Evolutionary conservation across 2,329 filamentous ascomycete genomes (phyloP).

Genomic region (Venturia pyrina): DNA sequence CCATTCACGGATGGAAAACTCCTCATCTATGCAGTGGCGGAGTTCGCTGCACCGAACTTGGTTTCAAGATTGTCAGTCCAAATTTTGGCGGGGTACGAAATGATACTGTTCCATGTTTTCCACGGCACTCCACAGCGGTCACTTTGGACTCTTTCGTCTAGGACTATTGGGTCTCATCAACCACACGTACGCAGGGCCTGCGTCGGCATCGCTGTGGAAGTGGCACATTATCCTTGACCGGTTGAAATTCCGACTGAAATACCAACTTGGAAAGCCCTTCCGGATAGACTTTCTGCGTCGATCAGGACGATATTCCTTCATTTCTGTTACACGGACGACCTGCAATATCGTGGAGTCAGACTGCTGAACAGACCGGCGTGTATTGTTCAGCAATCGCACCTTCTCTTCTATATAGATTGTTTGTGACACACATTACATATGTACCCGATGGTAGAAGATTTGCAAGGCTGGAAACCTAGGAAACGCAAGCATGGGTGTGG

Average conservation of each 20-base stretch:
- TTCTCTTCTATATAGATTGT: neutral
- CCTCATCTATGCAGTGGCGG: neutral
- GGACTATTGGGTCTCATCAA: neutral
- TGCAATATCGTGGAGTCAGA: neutral
- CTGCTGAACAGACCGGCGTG: neutral
- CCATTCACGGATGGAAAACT: neutral
- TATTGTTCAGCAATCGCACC: neutral
- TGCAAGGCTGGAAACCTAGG: neutral
- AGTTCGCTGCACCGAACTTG: neutral
- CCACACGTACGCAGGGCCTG: neutral
- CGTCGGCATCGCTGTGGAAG: neutral
- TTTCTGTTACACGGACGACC: neutral
- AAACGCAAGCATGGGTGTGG: neutral
- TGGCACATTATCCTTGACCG: neutral
- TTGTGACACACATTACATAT: constrained; percentile 1
- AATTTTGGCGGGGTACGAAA: neutral
- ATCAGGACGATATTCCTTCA: neutral
- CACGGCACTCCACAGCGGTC: neutral
- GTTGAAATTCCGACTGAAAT: constrained; percentile 3
- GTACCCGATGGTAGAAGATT: neutral
- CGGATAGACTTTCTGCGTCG: neutral
- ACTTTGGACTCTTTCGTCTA: neutral
- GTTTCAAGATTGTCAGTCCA: neutral
- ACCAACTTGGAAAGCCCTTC: neutral
- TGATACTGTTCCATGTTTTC: neutral